These are phyloP conservation scores for Nakazawaea pomicola DNA, from an alignment of 805 yeast genomes.

Conservation along the genomic window DNA sequence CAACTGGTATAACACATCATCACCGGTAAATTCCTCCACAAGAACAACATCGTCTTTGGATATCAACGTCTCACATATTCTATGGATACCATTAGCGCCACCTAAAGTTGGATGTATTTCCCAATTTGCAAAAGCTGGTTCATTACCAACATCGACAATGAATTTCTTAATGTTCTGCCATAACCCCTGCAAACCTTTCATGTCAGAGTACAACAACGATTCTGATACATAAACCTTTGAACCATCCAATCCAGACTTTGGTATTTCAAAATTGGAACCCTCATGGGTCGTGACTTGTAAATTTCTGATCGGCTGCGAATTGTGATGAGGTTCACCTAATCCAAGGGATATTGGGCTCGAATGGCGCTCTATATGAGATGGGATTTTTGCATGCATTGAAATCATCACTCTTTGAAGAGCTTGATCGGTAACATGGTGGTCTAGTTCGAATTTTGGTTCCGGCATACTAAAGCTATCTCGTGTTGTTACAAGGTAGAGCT, in stretches of 20 bases:
- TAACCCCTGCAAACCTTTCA: conserved; percentile 41
- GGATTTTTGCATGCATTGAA: conserved; percentile 19
- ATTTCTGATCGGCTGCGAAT: conserved; percentile 55
- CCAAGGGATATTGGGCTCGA: conserved; percentile 45
- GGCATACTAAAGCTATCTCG: too few relatives aligned
- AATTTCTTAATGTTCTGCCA: conserved; percentile 36
- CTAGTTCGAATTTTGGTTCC: not conserved
- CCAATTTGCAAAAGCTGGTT: conserved; percentile 46
- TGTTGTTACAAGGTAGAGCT: too few relatives aligned
- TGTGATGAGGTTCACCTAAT: conserved; percentile 60
- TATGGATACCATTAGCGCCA: conserved; percentile 50
- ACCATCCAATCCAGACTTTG: not conserved
- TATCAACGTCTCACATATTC: conserved; percentile 43
- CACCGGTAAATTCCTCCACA: conserved; percentile 46
- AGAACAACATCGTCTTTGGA: conserved; percentile 46
- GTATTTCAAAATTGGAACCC: not conserved
- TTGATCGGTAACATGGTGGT: not conserved
- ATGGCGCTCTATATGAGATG: conserved; percentile 38
- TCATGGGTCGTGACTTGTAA: conserved; percentile 42
- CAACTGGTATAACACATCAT: conserved; percentile 39
- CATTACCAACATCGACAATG: conserved; percentile 17
- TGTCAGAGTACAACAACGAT: conserved; percentile 46
- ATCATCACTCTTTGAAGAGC: not conserved
- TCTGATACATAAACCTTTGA: not conserved
- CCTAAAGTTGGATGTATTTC: conserved; percentile 41